These are phyloP conservation scores for Corrigiola litoralis DNA, from an alignment of 179 eudicot species.

Conservation along the genomic window DNA sequence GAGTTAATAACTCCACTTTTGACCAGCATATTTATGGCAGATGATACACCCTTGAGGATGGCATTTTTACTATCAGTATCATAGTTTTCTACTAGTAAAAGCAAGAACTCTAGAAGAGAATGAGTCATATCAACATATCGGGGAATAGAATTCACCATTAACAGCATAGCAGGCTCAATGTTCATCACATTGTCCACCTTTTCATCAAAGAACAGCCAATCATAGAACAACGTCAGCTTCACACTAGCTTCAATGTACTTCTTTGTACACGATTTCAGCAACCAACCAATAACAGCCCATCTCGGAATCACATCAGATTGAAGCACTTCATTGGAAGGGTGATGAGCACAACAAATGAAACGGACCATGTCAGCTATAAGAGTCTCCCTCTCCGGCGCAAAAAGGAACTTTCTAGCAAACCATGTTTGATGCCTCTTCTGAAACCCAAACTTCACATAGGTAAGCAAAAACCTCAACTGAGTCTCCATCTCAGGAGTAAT, in stretches of 20 bases:
- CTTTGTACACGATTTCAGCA: slow-evolving; percentile 51
- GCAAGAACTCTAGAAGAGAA: slow-evolving; percentile 64
- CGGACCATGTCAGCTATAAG: slow-evolving; percentile 69
- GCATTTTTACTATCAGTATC: slow-evolving; percentile 56
- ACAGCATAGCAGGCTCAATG: slow-evolving; percentile 76
- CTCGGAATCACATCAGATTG: slow-evolving; percentile 66
- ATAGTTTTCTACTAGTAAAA: slow-evolving; percentile 61
- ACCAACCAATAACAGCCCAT: slow-evolving; percentile 96
- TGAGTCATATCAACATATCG: slow-evolving; percentile 60
- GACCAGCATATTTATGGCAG: slow-evolving; percentile 47
- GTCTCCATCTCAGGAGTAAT: slow-evolving; percentile 83
- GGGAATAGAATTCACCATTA: slow-evolving; percentile 73
- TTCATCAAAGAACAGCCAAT: slow-evolving; percentile 90
- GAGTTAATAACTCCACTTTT: slow-evolving; percentile 62
- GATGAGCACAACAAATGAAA: slow-evolving; percentile 74
- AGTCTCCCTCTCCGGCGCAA: slow-evolving; percentile 49
- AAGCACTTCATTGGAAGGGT: slow-evolving; percentile 68
- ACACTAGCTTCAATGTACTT: slow-evolving; percentile 56
- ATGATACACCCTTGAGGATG: slow-evolving; percentile 43
- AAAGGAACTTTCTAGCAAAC: slow-evolving; percentile 72
- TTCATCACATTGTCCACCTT: slow-evolving; percentile 66
- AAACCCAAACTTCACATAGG: slow-evolving; percentile 66
- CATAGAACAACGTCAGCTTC: slow-evolving; percentile 76
- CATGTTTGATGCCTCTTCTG: slow-evolving; percentile 72
- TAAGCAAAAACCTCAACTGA: slow-evolving; percentile 69